These are phyloP conservation scores for Coleophoma crateriformis DNA, from an alignment of 2,329 filamentous ascomycete species.

Conservation along the genomic window DNA sequence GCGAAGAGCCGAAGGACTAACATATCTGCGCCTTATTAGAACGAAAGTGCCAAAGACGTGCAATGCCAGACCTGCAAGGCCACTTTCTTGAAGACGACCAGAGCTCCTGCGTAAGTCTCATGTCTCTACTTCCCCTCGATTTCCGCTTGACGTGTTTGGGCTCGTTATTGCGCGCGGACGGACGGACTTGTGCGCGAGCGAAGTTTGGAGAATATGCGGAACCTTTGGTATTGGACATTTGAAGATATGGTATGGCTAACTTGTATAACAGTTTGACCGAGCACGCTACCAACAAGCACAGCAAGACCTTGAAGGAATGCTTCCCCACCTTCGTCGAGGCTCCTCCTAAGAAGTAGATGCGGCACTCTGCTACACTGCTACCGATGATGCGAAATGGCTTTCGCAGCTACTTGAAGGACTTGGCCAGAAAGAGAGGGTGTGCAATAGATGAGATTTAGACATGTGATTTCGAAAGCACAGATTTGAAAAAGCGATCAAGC, in stretches of 20 bases:
- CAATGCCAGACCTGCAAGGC: slow-evolving; percentile 73
- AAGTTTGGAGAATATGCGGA: too few relatives aligned
- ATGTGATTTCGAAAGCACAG: background rate
- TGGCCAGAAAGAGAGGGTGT: too few relatives aligned
- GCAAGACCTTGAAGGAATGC: slow-evolving; percentile 64
- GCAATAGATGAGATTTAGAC: too few relatives aligned
- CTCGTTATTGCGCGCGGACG: too few relatives aligned
- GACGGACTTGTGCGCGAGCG: too few relatives aligned
- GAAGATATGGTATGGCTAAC: too few relatives aligned
- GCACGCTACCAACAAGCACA: slow-evolving; percentile 74
- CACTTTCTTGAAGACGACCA: slow-evolving; percentile 74
- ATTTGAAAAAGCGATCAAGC: slow-evolving; percentile 1
- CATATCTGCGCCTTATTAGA: slow-evolving; percentile 37
- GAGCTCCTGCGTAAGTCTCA: slow-evolving; percentile 57
- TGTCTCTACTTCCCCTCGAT: background rate
- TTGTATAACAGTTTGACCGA: slow-evolving; percentile 49
- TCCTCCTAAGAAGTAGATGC: slow-evolving; percentile 4
- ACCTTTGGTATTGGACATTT: too few relatives aligned
- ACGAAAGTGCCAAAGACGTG: slow-evolving; percentile 68
- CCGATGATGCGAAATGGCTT: too few relatives aligned
- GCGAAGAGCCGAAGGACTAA: too few relatives aligned
- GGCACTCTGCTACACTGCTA: too few relatives aligned
- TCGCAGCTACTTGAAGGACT: too few relatives aligned
- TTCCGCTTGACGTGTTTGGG: background rate
- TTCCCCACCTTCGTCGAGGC: slow-evolving; percentile 47